Conservation (phyloP, 2,329 filamentous ascomycete species). For the Knoxdaviesia proteae region DNA sequence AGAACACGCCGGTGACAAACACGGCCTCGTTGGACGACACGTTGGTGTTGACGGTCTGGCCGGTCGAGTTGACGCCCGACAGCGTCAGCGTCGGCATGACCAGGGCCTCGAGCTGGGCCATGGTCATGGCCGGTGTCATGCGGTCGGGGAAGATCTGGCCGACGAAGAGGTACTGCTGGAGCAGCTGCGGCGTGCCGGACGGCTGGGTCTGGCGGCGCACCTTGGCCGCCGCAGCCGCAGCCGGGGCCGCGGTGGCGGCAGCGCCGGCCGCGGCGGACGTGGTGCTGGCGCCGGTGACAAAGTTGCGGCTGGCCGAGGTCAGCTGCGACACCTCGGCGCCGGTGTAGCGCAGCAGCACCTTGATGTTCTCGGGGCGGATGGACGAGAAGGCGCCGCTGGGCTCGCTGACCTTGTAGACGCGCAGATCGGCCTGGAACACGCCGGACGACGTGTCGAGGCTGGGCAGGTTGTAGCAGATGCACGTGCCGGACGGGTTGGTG, state of each 20-base stretch:
- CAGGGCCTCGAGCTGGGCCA: conserved; percentile 39
- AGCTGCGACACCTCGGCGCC: conserved; percentile 31
- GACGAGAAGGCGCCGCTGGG: conserved; percentile 31
- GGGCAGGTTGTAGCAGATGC: conserved; percentile 66
- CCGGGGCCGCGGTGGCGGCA: neutral
- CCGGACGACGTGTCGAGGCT: conserved; percentile 46
- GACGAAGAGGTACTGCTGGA: conserved; percentile 47
- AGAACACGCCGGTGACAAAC: conserved; percentile 53
- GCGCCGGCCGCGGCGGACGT: neutral
- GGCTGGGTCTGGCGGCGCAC: too few species aligned
- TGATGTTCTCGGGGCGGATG: conserved; percentile 28
- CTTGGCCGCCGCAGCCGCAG: neutral
- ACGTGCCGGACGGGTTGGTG: conserved; percentile 55
- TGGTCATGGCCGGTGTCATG: conserved; percentile 33
- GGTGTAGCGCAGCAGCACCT: conserved; percentile 31
- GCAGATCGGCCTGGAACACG: conserved; percentile 55
- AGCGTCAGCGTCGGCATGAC: conserved; percentile 50
- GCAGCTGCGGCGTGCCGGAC: conserved; percentile 12
- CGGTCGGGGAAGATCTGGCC: conserved; percentile 41
- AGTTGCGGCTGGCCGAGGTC: conserved; percentile 2
- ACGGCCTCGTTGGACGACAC: conserved; percentile 50
- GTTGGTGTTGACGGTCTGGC: conserved; percentile 34
- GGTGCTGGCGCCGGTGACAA: conserved; percentile 10
- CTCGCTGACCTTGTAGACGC: conserved; percentile 48
- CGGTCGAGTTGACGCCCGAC: conserved; percentile 30